Conservation (phyloP, 2,329 filamentous ascomycete genomes). For the Neofusicoccum umdonicola region DNA sequence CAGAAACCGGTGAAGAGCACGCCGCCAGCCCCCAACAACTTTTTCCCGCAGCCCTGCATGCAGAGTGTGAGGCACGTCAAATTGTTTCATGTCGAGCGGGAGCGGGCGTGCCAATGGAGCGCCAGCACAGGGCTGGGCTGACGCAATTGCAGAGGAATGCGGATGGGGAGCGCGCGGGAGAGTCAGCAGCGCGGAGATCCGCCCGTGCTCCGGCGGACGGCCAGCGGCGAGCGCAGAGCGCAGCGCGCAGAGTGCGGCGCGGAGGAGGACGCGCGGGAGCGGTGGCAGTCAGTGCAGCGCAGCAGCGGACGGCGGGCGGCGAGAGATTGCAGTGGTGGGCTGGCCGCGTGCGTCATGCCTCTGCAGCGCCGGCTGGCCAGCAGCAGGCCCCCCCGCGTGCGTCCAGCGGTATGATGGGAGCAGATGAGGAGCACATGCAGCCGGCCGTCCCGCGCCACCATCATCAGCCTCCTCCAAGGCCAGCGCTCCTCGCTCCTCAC, state of each 20-base stretch:
- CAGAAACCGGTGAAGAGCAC: not conserved
- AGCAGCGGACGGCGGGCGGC: no score
- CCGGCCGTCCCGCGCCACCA: constrained; percentile 9
- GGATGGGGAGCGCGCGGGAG: not conserved
- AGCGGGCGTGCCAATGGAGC: no score
- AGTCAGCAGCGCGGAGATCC: constrained; percentile 4
- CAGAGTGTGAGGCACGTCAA: not conserved
- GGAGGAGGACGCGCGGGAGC: not conserved
- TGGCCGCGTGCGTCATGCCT: constrained; percentile 1
- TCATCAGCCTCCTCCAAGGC: not conserved
- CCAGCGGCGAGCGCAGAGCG: not conserved
- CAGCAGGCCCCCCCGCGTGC: not conserved
- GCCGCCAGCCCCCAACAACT: not conserved
- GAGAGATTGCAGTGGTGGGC: constrained; percentile 1
- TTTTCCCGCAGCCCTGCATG: not conserved
- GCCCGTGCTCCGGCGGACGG: not conserved
- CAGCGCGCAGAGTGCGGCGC: not conserved
- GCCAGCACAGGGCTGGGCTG: not conserved
- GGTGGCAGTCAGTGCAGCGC: not conserved
- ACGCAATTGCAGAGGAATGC: not conserved
- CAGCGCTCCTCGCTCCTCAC: not conserved
- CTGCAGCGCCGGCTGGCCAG: not conserved
- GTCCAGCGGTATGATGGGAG: not conserved
- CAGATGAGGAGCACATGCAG: constrained; percentile 1
- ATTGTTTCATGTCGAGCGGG: no score